Conservation (phyloP, 805 yeast species). For the Suhomyces sp. region DNA sequence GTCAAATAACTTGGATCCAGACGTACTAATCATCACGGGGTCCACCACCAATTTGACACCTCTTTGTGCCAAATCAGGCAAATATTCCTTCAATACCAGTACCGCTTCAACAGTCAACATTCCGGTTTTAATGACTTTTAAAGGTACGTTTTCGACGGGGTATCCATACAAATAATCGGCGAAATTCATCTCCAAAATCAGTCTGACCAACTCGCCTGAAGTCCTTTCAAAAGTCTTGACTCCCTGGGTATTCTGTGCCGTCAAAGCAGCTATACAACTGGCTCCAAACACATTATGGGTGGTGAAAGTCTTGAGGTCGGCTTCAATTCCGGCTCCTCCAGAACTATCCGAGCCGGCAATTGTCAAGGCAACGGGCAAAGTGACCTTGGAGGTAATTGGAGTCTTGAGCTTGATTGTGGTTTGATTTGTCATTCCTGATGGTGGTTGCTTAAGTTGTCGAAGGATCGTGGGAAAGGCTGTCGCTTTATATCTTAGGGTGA, state of each 20-base stretch:
- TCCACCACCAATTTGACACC: slow-evolving; percentile 57
- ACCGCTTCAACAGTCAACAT: slow-evolving; percentile 63
- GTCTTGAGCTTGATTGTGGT: neutral
- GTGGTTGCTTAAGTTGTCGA: neutral
- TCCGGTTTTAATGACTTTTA: slow-evolving; percentile 74
- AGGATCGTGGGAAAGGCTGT: neutral
- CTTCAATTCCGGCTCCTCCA: slow-evolving; percentile 93
- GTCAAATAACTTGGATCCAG: slow-evolving; percentile 62
- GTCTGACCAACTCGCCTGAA: slow-evolving; percentile 42
- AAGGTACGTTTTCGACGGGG: slow-evolving; percentile 27
- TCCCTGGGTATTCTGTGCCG: slow-evolving; percentile 68
- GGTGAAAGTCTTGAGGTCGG: slow-evolving; percentile 77
- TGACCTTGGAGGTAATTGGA: neutral
- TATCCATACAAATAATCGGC: slow-evolving; percentile 51
- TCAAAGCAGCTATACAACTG: slow-evolving; percentile 75
- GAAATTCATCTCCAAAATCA: slow-evolving; percentile 53
- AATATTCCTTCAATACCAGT: slow-evolving; percentile 39
- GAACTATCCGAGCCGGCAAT: slow-evolving; percentile 79
- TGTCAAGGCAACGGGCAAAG: slow-evolving; percentile 25
- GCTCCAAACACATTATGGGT: slow-evolving; percentile 75
- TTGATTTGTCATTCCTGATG: slow-evolving; percentile 1
- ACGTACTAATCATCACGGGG: slow-evolving; percentile 82
- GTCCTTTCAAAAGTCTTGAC: slow-evolving; percentile 47
- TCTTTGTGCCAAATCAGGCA: slow-evolving; percentile 28
- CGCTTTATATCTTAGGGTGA: neutral